These are phyloP conservation scores for Lactarius hengduanensis DNA, from an alignment of 768 basidiomycete genomes.

Conservation along the genomic window DNA sequence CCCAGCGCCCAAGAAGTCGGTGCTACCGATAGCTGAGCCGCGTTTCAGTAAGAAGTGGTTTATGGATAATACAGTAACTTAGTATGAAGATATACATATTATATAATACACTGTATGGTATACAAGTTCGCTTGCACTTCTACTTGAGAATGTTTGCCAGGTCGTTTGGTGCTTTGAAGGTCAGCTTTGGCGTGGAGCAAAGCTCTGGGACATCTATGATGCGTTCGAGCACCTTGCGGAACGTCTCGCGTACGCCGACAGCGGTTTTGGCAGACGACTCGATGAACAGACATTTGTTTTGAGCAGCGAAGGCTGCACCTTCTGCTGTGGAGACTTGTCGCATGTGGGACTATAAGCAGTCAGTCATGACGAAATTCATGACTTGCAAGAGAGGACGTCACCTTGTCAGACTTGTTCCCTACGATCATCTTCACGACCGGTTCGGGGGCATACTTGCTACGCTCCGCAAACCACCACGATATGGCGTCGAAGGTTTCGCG, in stretches of 20 bases:
- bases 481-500: constrained; percentile 91
- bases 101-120: neutral
- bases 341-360: constrained; percentile 64
- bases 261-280: constrained; percentile 93
- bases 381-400: constrained; percentile 30
- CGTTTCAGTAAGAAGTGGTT: neutral
- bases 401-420: constrained; percentile 93
- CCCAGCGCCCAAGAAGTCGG: no score
- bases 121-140: neutral
- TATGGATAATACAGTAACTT: no score
- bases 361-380: neutral
- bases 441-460: constrained; percentile 84
- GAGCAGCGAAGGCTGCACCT: constrained; percentile 74
- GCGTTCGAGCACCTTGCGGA: constrained; percentile 70
- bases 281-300: constrained; percentile 81
- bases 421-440: constrained; percentile 92
- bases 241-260: constrained; percentile 74
- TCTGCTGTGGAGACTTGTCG: constrained; percentile 80
- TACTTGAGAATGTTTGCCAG: constrained; percentile 1
- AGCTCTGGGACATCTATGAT: constrained; percentile 81
- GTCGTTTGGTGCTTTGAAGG: constrained; percentile 27
- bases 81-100: neutral
- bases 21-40: neutral
- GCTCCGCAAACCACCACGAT: constrained; percentile 85
- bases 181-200: constrained; percentile 47